Conservation (phyloP, 2,329 filamentous ascomycete species). For the Neofusicoccum ribis region DNA sequence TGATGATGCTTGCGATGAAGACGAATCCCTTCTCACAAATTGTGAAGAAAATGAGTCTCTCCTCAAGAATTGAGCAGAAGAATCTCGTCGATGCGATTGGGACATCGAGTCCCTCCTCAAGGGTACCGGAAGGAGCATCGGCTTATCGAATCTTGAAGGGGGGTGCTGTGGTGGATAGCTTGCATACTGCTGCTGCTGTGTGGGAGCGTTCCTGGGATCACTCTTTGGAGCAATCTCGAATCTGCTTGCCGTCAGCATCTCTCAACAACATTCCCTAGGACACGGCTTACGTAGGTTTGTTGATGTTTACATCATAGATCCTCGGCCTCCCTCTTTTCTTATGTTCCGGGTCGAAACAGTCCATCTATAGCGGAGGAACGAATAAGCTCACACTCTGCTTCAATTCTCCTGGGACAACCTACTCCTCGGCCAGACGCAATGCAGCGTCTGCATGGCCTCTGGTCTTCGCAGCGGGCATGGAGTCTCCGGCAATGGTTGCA, state of each 20-base stretch:
- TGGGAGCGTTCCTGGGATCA: background rate
- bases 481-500: constrained; percentile 15
- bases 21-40: background rate
- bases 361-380: background rate
- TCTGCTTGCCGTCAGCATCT: background rate
- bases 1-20: background rate
- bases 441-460: background rate
- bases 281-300: background rate
- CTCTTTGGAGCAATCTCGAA: constrained; percentile 4
- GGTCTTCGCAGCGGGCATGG: constrained; percentile 5
- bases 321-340: constrained; percentile 9
- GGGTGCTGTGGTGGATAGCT: background rate
- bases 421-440: constrained; percentile 8
- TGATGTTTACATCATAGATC: constrained; percentile 4
- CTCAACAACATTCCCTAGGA: background rate
- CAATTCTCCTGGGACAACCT: background rate
- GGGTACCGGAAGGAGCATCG: background rate
- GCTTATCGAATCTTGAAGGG: background rate
- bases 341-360: constrained; percentile 11
- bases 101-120: background rate
- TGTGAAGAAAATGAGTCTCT: background rate
- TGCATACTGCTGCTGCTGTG: background rate
- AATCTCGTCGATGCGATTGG: background rate
- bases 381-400: background rate
- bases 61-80: background rate